These are phyloP conservation scores for Ceratocystis eucalypticola DNA, from an alignment of 2,329 filamentous ascomycete genomes.

Conservation along the genomic window DNA sequence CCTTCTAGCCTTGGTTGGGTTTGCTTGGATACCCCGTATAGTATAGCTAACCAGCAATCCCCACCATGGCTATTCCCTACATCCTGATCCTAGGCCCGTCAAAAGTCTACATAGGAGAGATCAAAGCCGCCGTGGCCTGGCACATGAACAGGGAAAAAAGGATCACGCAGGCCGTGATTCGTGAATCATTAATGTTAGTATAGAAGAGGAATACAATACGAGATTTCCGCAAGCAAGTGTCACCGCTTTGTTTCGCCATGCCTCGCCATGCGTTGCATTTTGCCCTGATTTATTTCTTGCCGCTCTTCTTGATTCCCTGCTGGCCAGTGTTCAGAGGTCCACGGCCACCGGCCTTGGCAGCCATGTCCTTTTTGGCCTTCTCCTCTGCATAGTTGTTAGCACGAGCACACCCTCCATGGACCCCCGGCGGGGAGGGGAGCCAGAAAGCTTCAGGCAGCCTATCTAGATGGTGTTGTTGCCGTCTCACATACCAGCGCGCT, in stretches of 20 bases:
- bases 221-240: not conserved
- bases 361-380: conserved; percentile 73
- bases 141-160: no score
- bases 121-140: no score
- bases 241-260: not conserved
- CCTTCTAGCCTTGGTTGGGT: no score
- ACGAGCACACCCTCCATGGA: not conserved
- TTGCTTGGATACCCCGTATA: no score
- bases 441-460: not conserved
- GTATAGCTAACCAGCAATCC: no score
- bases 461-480: not conserved
- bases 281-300: conserved; percentile 62
- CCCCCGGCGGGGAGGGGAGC: not conserved
- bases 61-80: no score
- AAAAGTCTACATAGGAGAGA: no score
- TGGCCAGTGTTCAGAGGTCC: conserved; percentile 72
- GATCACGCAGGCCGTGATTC: no score
- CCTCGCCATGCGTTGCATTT: not conserved
- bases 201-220: not conserved
- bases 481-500: conserved; percentile 53
- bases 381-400: conserved; percentile 41
- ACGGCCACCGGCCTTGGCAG: conserved; percentile 72
- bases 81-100: no score
- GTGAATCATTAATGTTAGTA: no score
- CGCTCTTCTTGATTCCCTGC: conserved; percentile 95